Evolutionary conservation across 306 rosid genomes (phyloP), one percentile per base, ranked within the genome.

Genomic region (Quercus rubra): DNA sequence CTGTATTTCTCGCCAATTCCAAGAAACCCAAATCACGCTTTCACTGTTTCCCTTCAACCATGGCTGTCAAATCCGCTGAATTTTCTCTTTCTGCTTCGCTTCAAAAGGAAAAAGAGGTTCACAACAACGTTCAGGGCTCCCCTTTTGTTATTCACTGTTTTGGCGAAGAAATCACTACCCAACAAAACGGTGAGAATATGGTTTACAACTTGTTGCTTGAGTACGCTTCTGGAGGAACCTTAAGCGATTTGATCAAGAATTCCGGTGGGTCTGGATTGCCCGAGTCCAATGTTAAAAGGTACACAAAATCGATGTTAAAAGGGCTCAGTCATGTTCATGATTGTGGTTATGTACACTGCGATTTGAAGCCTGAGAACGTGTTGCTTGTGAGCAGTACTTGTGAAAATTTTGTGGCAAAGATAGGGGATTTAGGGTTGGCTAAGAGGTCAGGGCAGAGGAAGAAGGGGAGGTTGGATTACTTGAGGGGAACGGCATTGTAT

Each of bases 301-400:
- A 74, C 51, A 79, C 86, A 3, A 78, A 13, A 23, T 70, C 80
- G 0, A 83, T 79, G 20, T 78, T 83, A 30, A 76, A 61, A 75
- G 86, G 86, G 14, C 18, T 83, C 1, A n/a, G 27, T 52, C 83
- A 83, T 31, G 55, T 83, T 62, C 83, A 79, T 35, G 23, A n/a
- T 18, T 15, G 35, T 1, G 63, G 73, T 25, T 83, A 67, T 4
- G 74, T 79, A 31, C 86, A 83, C 21, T 83, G 86, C 41, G 83
- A 83, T 79, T 70, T 83, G 77, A 83, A 83, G 80, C 86, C 86
- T 0, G 70, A 23, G 11, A 83, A 83, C 66, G 77, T 79, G 30
- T 15, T 83, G 41, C 76, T 83, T 35, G 54, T 83, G 62, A 46
- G 71, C 0, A 58, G 30, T 55, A 4, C 43, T 73, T 5, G 2